phyloP scores from a whole-genome alignment of 2,329 filamentous ascomycete species.

The Byssoonygena ceratinophila region DNA sequence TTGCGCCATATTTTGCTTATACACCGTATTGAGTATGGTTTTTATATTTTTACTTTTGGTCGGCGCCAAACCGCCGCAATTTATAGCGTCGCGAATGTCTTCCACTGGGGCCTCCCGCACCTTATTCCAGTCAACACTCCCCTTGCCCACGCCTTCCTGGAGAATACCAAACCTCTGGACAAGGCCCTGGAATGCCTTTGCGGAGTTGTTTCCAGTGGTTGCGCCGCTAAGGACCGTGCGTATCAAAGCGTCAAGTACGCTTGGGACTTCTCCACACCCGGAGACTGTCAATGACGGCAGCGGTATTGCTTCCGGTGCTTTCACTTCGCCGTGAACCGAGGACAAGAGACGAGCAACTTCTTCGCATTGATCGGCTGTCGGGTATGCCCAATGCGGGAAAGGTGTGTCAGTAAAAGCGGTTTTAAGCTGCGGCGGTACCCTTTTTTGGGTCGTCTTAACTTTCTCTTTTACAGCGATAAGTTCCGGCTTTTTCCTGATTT shows the following conservation, averaged over 20 bases:
- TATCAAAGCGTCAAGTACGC: conserved; percentile 53
- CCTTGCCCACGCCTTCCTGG: conserved; percentile 53
- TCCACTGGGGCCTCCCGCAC: conserved; percentile 50
- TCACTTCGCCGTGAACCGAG: conserved; percentile 53
- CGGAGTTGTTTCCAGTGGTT: conserved; percentile 51
- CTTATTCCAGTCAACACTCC: conserved; percentile 64
- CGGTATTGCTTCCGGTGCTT: conserved; percentile 56
- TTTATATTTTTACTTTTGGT: conserved; percentile 65
- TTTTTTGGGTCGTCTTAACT: neutral
- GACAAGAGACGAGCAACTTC: conserved; percentile 58
- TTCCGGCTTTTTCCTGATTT: neutral
- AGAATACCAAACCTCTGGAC: conserved; percentile 54
- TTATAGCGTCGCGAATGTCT: conserved; percentile 59
- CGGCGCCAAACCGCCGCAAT: conserved; percentile 58
- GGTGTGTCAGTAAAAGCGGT: conserved; percentile 35
- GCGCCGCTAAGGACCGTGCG: conserved; percentile 53
- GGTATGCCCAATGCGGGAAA: conserved; percentile 56
- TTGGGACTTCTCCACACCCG: conserved; percentile 58
- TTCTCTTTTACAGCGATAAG: neutral
- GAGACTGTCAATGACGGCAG: conserved; percentile 59
- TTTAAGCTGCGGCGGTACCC: neutral
- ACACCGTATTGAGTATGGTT: conserved; percentile 59
- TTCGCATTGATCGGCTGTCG: conserved; percentile 58
- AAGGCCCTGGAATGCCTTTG: conserved; percentile 55
- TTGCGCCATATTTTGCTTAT: conserved; percentile 55